phyloP scores from a whole-genome alignment of 148 eudicot species.

The Polygonum maritimum region DNA sequence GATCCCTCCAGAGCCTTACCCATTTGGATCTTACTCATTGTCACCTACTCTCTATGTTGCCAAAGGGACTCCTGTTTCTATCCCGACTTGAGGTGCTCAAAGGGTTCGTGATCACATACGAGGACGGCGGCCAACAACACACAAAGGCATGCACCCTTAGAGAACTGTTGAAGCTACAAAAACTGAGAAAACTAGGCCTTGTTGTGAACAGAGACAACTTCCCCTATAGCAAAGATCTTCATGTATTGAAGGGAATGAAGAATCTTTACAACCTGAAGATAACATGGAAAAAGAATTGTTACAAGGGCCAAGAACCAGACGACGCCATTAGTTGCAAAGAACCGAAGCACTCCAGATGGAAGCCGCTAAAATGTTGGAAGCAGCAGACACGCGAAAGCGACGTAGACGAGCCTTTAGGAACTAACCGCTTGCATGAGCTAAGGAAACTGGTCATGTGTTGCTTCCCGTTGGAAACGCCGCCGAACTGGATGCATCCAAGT shows the following conservation, averaged over 20 bases:
- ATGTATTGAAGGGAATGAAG: background rate
- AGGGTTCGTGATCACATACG: conserved; percentile 33
- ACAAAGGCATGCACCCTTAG: conserved; percentile 20
- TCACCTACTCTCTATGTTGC: conserved; percentile 30
- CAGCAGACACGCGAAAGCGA: no score
- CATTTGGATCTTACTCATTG: conserved; percentile 43
- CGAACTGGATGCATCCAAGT: no score
- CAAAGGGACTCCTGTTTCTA: conserved; percentile 24
- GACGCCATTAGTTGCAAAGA: background rate
- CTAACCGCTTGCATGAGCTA: no score
- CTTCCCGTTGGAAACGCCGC: no score
- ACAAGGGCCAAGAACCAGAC: background rate
- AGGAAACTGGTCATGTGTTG: no score
- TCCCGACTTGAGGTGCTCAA: conserved; percentile 30
- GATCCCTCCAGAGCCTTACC: no score
- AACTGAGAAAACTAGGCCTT: conserved; percentile 28
- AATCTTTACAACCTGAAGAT: background rate
- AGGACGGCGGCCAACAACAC: background rate
- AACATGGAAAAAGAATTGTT: background rate
- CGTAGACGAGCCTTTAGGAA: no score
- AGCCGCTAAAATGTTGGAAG: no score
- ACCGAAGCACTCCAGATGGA: no score
- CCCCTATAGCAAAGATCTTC: conserved; percentile 3
- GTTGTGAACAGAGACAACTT: conserved; percentile 18
- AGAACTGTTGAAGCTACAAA: conserved; percentile 19